Evolutionary conservation across 2,329 filamentous ascomycete species (phyloP).

Genomic region (Laburnicola sp.): DNA sequence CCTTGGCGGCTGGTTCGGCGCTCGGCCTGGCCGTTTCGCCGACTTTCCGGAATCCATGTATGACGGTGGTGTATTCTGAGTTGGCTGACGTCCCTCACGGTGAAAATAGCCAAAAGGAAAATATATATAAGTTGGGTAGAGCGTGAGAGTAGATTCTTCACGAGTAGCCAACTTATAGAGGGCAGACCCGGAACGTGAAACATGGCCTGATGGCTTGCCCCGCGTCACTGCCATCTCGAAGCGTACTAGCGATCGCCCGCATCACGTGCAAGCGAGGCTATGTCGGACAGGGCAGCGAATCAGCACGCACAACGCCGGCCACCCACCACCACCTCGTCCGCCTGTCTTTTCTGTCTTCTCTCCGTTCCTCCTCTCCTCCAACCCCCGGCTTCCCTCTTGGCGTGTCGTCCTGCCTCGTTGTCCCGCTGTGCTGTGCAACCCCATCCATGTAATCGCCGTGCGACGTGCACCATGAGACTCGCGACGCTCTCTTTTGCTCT

Average conservation of each 20-base stretch:
- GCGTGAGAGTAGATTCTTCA: too few relatives aligned
- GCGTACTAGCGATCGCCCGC: not conserved
- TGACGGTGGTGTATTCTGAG: not conserved
- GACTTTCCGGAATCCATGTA: not conserved
- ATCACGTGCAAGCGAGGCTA: slow-evolving; percentile 1
- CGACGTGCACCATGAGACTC: not conserved
- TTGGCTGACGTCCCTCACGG: not conserved
- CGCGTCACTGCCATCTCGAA: too few relatives aligned
- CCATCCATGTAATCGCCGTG: not conserved
- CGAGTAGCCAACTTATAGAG: too few relatives aligned
- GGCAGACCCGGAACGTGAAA: too few relatives aligned
- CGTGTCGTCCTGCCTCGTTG: not conserved
- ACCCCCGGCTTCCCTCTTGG: not conserved
- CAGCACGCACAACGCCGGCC: not conserved
- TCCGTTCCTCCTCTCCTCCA: not conserved
- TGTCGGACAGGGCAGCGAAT: not conserved
- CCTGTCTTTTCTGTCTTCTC: not conserved
- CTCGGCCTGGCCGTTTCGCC: slow-evolving; percentile 17
- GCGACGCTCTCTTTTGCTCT: not conserved
- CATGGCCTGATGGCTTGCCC: too few relatives aligned
- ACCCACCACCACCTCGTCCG: not conserved
- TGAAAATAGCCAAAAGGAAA: too few relatives aligned
- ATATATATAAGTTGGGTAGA: too few relatives aligned
- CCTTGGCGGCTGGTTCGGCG: slow-evolving; percentile 19
- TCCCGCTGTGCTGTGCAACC: not conserved